A percentile compares a stretch with the other conserved stretches of the same genome.
Evolutionary conservation across 345 rosid species (phyloP).

Genomic region (Eucalyptus decipiens): DNA sequence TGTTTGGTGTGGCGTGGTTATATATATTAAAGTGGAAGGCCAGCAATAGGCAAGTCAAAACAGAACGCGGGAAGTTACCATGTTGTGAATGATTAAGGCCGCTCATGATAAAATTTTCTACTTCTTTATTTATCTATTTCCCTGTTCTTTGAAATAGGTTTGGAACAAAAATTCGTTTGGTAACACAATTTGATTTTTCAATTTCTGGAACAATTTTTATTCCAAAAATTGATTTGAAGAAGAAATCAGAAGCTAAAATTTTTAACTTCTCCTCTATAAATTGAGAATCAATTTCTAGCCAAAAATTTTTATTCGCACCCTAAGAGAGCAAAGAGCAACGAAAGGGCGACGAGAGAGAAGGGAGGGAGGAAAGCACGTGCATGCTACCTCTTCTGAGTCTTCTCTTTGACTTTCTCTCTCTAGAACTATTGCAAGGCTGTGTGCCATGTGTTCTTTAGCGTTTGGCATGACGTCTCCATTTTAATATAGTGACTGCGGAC

Average conservation of each 20-base stretch:
- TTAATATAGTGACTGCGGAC: not conserved
- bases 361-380: not conserved
- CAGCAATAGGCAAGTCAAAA: not conserved
- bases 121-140: accelerated
- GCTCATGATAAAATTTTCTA: too few species aligned
- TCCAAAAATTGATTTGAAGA: accelerated
- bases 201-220: too few species aligned
- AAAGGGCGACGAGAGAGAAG: not conserved
- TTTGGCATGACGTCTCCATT: not conserved
- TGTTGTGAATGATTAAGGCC: not conserved
- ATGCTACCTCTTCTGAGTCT: not conserved
- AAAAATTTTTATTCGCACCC: accelerated
- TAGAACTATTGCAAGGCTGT: not conserved
- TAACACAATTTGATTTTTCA: accelerated
- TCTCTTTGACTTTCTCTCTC: not conserved
- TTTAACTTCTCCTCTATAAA: too few species aligned
- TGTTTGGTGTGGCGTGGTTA: not conserved
- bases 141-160: accelerated
- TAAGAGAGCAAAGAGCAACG: not conserved
- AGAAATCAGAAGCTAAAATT: accelerated
- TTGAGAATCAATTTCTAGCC: too few species aligned
- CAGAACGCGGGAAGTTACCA: not conserved
- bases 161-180: accelerated
- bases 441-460: not conserved
- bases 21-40: not conserved